phyloP scores from a whole-genome alignment of 1,139 yeast species.

The Pichia sp. region DNA sequence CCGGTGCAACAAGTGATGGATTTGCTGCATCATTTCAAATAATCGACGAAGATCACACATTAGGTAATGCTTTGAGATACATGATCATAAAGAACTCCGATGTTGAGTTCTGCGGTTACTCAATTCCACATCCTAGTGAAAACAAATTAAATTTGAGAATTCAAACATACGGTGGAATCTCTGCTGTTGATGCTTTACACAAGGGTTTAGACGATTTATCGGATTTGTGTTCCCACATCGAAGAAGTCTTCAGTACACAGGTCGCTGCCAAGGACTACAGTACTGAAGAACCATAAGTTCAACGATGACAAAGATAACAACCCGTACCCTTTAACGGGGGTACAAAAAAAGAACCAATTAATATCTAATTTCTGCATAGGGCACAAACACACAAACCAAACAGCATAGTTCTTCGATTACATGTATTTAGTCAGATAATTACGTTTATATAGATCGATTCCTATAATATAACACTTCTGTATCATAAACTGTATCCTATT shows the following conservation, averaged over 20 bases:
- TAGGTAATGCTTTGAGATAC: constrained; percentile 91
- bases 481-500: too few relatives aligned
- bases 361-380: too few relatives aligned
- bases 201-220: constrained; percentile 86
- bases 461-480: too few relatives aligned
- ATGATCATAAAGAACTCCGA: constrained; percentile 97
- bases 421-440: too few relatives aligned
- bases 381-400: too few relatives aligned
- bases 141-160: constrained; percentile 85
- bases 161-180: constrained; percentile 84
- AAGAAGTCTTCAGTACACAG: constrained; percentile 68
- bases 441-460: too few relatives aligned
- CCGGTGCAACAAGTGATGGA: constrained; percentile 95
- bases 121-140: constrained; percentile 99
- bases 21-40: constrained; percentile 95
- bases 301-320: not conserved
- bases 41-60: constrained; percentile 89
- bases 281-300: constrained; percentile 44
- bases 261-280: constrained; percentile 52
- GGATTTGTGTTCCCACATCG: constrained; percentile 82
- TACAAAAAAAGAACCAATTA: too few relatives aligned
- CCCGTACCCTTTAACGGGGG: not conserved
- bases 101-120: constrained; percentile 97
- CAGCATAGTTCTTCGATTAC: too few relatives aligned
- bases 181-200: constrained; percentile 92